phyloP scores from a whole-genome alignment of 805 yeast species.

The Metschnikowia colocasiae region DNA sequence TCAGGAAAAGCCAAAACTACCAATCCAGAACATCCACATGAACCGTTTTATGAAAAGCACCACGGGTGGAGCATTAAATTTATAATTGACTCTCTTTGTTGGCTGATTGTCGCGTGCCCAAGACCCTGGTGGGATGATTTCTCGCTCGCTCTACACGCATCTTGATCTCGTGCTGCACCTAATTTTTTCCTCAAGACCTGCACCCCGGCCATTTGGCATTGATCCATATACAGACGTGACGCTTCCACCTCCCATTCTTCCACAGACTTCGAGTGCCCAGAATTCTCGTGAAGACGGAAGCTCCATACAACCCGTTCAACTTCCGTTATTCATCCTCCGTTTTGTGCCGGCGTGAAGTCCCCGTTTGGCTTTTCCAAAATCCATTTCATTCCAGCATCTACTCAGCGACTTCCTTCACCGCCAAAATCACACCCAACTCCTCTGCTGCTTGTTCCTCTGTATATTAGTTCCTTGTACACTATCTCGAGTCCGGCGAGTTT shows the following conservation, averaged over 20 bases:
- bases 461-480: conserved; percentile 17
- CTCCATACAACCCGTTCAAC: background rate
- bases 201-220: conserved; percentile 1
- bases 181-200: conserved; percentile 5
- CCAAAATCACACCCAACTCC: background rate
- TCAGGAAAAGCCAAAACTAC: too few relatives aligned
- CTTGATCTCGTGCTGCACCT: conserved; percentile 6
- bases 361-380: background rate
- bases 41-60: too few relatives aligned
- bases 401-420: background rate
- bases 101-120: too few relatives aligned
- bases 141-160: conserved; percentile 4
- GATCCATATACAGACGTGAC: conserved; percentile 2
- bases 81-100: too few relatives aligned
- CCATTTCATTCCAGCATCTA: background rate
- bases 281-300: background rate
- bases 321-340: background rate
- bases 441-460: conserved; percentile 6
- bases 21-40: too few relatives aligned
- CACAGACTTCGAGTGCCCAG: background rate
- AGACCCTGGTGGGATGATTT: background rate
- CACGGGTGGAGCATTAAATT: too few relatives aligned
- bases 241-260: background rate
- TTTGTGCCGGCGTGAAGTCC: background rate
- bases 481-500: background rate